phyloP scores from a whole-genome alignment of 2,329 filamentous ascomycete genomes.

The Nothophoma quercina region DNA sequence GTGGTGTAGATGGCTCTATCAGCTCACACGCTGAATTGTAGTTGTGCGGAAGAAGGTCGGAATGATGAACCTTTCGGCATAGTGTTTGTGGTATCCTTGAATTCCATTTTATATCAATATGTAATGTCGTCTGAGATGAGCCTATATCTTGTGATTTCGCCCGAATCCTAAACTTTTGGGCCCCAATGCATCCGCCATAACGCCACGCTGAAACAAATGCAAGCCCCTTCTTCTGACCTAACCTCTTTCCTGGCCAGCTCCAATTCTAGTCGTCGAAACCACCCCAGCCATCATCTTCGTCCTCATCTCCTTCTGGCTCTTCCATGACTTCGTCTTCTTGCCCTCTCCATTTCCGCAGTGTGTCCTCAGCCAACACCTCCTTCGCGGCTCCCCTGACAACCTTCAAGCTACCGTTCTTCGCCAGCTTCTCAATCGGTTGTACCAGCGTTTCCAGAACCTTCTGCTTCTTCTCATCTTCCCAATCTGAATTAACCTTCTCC shows the following conservation, averaged over 20 bases:
- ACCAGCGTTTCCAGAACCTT: slow-evolving; percentile 59
- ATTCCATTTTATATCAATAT: too few species aligned
- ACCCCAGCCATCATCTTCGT: slow-evolving; percentile 70
- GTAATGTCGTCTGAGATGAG: too few species aligned
- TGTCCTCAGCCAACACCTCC: slow-evolving; percentile 76
- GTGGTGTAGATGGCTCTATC: slow-evolving; percentile 18
- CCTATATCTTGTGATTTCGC: neutral
- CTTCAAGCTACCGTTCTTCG: slow-evolving; percentile 69
- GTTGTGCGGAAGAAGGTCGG: too few species aligned
- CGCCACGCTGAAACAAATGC: slow-evolving; percentile 39
- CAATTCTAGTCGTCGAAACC: slow-evolving; percentile 70
- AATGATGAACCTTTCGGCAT: neutral
- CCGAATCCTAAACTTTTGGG: neutral
- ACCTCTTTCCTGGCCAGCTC: neutral
- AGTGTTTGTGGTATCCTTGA: neutral
- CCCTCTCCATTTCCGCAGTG: slow-evolving; percentile 69
- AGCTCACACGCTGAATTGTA: slow-evolving; percentile 5
- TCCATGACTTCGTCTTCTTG: slow-evolving; percentile 48
- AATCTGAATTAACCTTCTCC: slow-evolving; percentile 68
- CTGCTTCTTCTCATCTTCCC: slow-evolving; percentile 44
- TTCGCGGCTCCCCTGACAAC: slow-evolving; percentile 73
- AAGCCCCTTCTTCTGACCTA: neutral
- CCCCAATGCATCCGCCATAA: slow-evolving; percentile 22
- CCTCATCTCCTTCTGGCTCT: slow-evolving; percentile 52
- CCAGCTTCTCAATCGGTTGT: slow-evolving; percentile 64